Evolutionary conservation across 768 basidiomycete genomes (phyloP), one percentile per base, ranked within the genome.

Genomic region (Calocybe gangraenosa): DNA sequence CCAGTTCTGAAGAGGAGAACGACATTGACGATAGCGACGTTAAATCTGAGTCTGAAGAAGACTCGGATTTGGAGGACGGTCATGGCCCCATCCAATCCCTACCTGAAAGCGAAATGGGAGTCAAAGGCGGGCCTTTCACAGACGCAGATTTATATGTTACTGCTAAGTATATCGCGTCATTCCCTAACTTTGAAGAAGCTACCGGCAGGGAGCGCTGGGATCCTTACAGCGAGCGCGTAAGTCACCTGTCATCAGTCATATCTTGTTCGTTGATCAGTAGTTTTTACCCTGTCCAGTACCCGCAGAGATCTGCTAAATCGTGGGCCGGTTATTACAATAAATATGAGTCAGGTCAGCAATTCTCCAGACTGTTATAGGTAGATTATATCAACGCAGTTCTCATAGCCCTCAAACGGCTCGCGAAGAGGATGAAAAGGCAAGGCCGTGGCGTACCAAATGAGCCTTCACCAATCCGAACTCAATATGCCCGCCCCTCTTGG

Each of bases 311-410:
- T 28, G 58, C 60, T 2, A 81, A 76, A 53, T 70, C 81, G 6
- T 86, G 83, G 83, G 69, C 65, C 15, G 80, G 83, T 56, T 79
- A 74, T 51, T 82, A 77, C 53, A 69, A 80, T 22, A 67, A 65
- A 47, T 64, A 79, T 49, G 74, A 79, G 58, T 39, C 58, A 47
- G 63, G 84, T 82, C 64, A 15, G 62, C 51, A n/a, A 13, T 34
- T 42, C n/a, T n/a, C 21, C 15, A 51, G 20, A n/a, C 15, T 17
- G 5, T 18, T 17, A n/a, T 30, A 28, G 25, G 7, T 15, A 17
- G n/a, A 18, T 34, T 30, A 37, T 11, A 28, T 11, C 6, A 28
- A 28, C 11, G 25, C 25, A 28, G 11, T 15, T 31, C 13, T 18
- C 33, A 11, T 25, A 45, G 50, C 33, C 20, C 44, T 55, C 44